Percentiles rank a stretch among this genome's conserved stretches.
Evolutionary conservation across 495 filamentous ascomycete genomes (phyloP).

Genomic region (Pyrenula aspistea): DNA sequence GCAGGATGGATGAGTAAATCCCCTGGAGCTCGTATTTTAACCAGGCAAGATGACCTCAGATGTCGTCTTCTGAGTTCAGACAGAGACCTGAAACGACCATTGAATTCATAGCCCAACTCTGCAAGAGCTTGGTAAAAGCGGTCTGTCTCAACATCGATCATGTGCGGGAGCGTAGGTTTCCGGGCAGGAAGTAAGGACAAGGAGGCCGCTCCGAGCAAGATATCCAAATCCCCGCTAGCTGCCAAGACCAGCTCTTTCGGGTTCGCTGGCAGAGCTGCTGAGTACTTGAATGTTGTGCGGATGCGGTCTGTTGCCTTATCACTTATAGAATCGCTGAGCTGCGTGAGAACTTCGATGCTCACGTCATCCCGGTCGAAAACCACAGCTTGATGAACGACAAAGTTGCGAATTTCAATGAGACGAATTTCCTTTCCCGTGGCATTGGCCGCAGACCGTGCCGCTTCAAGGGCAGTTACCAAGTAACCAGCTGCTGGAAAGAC

Average conservation of each 20-base stretch:
- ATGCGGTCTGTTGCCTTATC: no score
- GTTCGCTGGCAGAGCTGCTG: slow-evolving; percentile 20
- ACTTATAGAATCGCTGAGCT: no score
- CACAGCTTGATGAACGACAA: slow-evolving; percentile 33
- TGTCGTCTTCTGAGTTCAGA: no score
- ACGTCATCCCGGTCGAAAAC: slow-evolving; percentile 28
- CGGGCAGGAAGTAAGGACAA: background rate
- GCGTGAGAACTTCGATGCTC: slow-evolving; percentile 26
- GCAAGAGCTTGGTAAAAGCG: slow-evolving; percentile 29
- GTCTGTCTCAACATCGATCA: slow-evolving; percentile 16
- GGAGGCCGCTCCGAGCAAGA: background rate
- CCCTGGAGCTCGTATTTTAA: no score
- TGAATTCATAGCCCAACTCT: slow-evolving; percentile 20
- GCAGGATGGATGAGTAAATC: no score
- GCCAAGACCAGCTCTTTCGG: background rate
- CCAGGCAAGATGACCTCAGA: no score
- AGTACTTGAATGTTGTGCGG: no score
- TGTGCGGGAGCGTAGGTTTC: background rate
- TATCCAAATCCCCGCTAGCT: background rate
- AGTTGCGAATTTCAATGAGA: slow-evolving; percentile 22
- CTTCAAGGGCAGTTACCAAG: slow-evolving; percentile 17
- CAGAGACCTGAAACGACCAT: slow-evolving; percentile 18
- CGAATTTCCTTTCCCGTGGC: no score
- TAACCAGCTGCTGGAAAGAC: slow-evolving; percentile 51
- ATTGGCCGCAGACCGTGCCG: no score